phyloP scores from a whole-genome alignment of 2,329 filamentous ascomycete genomes.

The Herpomyces periplanetae region DNA sequence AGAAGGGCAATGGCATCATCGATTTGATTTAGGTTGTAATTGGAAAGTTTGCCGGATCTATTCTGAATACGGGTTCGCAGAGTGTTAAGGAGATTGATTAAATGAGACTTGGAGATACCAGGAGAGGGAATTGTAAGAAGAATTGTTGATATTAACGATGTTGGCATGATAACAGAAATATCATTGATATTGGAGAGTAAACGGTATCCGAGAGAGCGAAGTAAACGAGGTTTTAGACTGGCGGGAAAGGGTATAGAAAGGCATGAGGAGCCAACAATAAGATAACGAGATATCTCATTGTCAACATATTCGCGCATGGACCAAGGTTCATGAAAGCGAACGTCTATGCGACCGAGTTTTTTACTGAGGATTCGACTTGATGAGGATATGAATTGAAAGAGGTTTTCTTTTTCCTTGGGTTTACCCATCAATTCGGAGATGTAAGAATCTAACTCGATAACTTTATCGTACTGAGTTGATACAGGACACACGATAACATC shows the following conservation, averaged over 20 bases:
- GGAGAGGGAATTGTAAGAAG: slow-evolving; percentile 60
- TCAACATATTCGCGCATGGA: slow-evolving; percentile 44
- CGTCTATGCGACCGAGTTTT: slow-evolving; percentile 61
- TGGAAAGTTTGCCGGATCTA: slow-evolving; percentile 66
- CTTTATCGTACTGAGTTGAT: slow-evolving; percentile 91
- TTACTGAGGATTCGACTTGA: slow-evolving; percentile 64
- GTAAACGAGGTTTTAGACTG: slow-evolving; percentile 21
- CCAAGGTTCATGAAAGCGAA: slow-evolving; percentile 88
- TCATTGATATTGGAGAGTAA: slow-evolving; percentile 78
- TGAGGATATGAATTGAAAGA: slow-evolving; percentile 52
- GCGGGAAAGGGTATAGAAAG: too few species aligned
- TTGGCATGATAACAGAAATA: slow-evolving; percentile 91
- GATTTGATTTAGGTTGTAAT: slow-evolving; percentile 47
- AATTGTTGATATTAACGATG: slow-evolving; percentile 70
- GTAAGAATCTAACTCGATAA: slow-evolving; percentile 88
- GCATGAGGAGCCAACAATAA: too few species aligned
- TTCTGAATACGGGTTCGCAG: slow-evolving; percentile 36
- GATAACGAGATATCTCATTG: slow-evolving; percentile 25
- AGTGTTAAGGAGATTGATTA: slow-evolving; percentile 65
- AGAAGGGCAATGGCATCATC: slow-evolving; percentile 53
- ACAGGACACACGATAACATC: slow-evolving; percentile 84
- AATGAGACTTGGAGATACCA: slow-evolving; percentile 51
- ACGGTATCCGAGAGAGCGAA: slow-evolving; percentile 61
- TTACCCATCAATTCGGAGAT: slow-evolving; percentile 71
- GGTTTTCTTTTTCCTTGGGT: slow-evolving; percentile 77